Base-by-base conservation (phyloP, 2,329 filamentous ascomycete species). In the Fusarium oligoseptatum region DNA sequence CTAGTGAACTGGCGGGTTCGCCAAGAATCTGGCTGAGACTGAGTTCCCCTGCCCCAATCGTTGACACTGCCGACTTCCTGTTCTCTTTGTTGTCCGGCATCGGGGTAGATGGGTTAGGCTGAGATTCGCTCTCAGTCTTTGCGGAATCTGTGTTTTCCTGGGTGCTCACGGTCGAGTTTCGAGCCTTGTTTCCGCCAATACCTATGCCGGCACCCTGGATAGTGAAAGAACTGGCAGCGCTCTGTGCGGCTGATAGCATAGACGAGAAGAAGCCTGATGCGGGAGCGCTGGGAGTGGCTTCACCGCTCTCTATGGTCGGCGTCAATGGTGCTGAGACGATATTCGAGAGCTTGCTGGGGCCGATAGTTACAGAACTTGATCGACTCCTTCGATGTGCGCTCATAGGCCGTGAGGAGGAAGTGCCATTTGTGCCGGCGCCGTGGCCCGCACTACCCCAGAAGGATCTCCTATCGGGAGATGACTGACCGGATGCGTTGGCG, bases 181-280 rank as follows among this genome's bases (percentile, higher is more conserved):
- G 81, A 79, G 64, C 83, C 81, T 81, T 83, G 66, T 83, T 84
- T 37, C 77, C 81, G n/a, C 85, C 85, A n/a, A 89, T 88, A 9
- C 86, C 84, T 62, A 90, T 87, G 34, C 87, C 87, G 5, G 88
- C 89, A 80, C 91, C 48, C 27, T 55, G 48, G 11, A 55, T 94
- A 76, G 89, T 94, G 6, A 95, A 82, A 20, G 90, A 92, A 74
- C 87, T 95, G 15, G 95, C 95, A 50, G 96, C 96, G 88, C 93
- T 98, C 83, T 98, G 96, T 20, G 97, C 97, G 55, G 93, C 96
- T 45, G 95, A 96, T 74, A 99, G 91, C 80, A 99, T 94, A 29
- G 94, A 95, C 6, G 95, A 97, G 84, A 99, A 98, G 85, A 99
- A 98, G 1, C 95, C 92, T 41, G 89, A 86, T 64, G 73, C 48